phyloP scores from a whole-genome alignment of 2,329 filamentous ascomycete genomes.

The Fusarium sp. region DNA sequence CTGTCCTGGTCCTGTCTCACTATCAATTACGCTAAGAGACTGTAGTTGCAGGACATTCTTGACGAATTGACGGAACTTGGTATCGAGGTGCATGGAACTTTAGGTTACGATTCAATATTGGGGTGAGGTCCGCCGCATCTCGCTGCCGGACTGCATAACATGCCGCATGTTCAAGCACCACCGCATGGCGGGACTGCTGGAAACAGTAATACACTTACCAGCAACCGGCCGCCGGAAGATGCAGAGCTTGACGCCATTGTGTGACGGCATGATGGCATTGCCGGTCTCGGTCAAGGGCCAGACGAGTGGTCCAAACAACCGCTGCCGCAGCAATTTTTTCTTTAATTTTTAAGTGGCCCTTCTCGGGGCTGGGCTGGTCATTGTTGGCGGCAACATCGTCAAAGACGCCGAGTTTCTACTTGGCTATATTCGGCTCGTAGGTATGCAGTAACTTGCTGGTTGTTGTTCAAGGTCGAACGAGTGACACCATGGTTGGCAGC shows the following conservation, averaged over 20 bases:
- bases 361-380: conserved; percentile 31
- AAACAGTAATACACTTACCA: conserved; percentile 39
- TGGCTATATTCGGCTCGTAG: conserved; percentile 18
- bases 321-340: conserved; percentile 15
- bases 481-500: conserved; percentile 20
- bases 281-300: conserved; percentile 39
- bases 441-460: conserved; percentile 16
- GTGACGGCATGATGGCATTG: conserved; percentile 49
- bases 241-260: conserved; percentile 48
- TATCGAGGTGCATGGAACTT: conserved; percentile 6
- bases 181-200: conserved; percentile 47
- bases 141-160: conserved; percentile 36
- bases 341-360: conserved; percentile 31
- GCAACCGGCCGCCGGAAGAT: conserved; percentile 15
- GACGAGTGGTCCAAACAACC: conserved; percentile 11
- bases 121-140: conserved; percentile 31
- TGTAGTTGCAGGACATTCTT: neutral
- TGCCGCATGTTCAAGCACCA: conserved; percentile 19
- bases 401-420: conserved; percentile 19
- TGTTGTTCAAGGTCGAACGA: conserved; percentile 23
- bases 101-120: neutral
- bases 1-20: too few relatives aligned
- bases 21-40: neutral
- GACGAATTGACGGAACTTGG: neutral
- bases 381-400: conserved; percentile 32